These are phyloP conservation scores for Yamadazyma atlantica DNA, from an alignment of 1,139 yeast species.

Conservation along the genomic window DNA sequence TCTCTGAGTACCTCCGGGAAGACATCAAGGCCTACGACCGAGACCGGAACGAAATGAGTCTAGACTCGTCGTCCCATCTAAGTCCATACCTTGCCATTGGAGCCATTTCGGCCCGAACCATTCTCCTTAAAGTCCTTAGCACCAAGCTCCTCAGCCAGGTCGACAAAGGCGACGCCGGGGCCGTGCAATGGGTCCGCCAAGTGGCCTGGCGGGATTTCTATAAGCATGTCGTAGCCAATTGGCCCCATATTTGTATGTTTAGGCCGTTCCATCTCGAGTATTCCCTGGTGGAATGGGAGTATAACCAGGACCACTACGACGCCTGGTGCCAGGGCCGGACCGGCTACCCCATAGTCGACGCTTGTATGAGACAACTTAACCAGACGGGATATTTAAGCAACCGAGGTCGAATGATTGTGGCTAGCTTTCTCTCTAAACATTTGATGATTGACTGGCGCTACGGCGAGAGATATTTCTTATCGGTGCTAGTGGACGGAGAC, in stretches of 20 bases:
- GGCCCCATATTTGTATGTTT: conserved; percentile 54
- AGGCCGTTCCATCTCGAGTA: conserved; percentile 47
- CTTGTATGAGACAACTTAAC: conserved; percentile 52
- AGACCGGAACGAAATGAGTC: conserved; percentile 24
- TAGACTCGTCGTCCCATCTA: conserved; percentile 38
- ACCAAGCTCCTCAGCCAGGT: conserved; percentile 21
- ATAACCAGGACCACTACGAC: conserved; percentile 34
- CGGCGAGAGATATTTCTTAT: conserved; percentile 53
- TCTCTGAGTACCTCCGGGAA: conserved; percentile 29
- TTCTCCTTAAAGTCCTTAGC: conserved; percentile 28
- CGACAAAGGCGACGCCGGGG: conserved; percentile 29
- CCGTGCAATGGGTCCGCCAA: conserved; percentile 48
- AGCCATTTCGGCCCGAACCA: conserved; percentile 39
- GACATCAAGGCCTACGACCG: conserved; percentile 29
- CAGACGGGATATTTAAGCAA: conserved; percentile 55
- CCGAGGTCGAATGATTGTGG: conserved; percentile 53
- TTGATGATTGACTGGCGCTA: conserved; percentile 54
- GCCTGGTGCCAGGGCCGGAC: conserved; percentile 55
- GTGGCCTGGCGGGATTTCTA: conserved; percentile 61
- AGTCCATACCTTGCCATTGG: conserved; percentile 51
- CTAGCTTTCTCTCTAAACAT: conserved; percentile 52
- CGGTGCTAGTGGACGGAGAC: conserved; percentile 51
- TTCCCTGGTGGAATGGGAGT: conserved; percentile 41
- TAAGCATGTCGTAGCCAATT: conserved; percentile 44
- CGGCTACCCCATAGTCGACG: conserved; percentile 58